Percentiles rank a stretch among this genome's conserved stretches.
Conservation (phyloP, 495 filamentous ascomycete genomes). For the Rhypophila decipiens region DNA sequence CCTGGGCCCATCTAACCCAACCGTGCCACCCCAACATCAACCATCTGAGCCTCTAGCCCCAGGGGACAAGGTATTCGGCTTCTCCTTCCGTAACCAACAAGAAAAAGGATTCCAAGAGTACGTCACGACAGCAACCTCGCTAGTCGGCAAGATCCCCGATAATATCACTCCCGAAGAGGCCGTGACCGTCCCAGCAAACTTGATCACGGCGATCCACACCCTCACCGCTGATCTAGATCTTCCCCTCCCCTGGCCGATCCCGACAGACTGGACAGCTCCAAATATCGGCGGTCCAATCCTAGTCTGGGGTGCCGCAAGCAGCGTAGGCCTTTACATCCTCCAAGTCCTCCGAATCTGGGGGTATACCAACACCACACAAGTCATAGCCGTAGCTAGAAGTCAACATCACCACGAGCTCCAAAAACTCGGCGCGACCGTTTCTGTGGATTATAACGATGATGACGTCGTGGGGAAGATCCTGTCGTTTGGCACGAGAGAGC, state of each 20-base stretch:
- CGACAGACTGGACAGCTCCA: conserved; percentile 21
- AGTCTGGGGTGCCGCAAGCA: conserved; percentile 49
- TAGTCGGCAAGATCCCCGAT: conserved; percentile 31
- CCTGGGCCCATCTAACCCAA: conserved; percentile 31
- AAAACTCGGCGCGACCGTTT: conserved; percentile 32
- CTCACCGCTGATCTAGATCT: conserved; percentile 37
- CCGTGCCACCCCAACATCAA: conserved; percentile 5
- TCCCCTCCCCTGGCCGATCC: conserved; percentile 42
- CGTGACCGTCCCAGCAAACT: conserved; percentile 44
- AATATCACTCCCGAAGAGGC: conserved; percentile 35
- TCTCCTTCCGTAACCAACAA: conserved; percentile 28
- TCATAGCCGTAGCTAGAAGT: conserved; percentile 41
- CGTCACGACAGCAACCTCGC: conserved; percentile 29
- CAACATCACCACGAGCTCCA: conserved; percentile 36
- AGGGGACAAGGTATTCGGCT: conserved; percentile 46
- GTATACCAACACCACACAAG: conserved; percentile 32
- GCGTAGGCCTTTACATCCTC: conserved; percentile 43
- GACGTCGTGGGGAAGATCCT: conserved; percentile 24
- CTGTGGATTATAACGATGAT: conserved; percentile 42
- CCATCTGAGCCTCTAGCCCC: conserved; percentile 17
- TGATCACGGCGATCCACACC: conserved; percentile 47
- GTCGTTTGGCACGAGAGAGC: background rate
- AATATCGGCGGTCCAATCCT: conserved; percentile 31
- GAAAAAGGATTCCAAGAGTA: conserved; percentile 44
- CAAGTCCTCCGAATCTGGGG: conserved; percentile 46